phyloP scores from a whole-genome alignment of 495 filamentous ascomycete genomes.

The Halenospora varia region DNA sequence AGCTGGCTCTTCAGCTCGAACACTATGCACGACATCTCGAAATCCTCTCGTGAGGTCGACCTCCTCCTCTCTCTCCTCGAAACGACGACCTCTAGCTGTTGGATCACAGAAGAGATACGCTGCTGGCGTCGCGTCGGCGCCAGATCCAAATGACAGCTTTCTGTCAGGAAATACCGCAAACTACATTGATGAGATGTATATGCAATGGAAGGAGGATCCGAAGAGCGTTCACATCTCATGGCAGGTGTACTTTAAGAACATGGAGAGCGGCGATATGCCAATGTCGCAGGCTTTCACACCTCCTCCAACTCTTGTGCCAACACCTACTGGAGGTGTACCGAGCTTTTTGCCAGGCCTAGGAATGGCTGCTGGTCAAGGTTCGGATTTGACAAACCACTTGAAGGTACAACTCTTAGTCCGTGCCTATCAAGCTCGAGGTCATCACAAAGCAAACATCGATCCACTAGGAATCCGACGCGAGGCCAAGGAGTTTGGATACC shows the following conservation, averaged over 20 bases:
- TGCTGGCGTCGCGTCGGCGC: conserved; percentile 36
- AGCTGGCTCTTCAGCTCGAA: conserved; percentile 45
- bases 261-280: conserved; percentile 97
- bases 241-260: conserved; percentile 99
- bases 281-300: conserved; percentile 95
- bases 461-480: conserved; percentile 89
- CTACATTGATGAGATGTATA: conserved; percentile 99
- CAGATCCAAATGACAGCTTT: conserved; percentile 91
- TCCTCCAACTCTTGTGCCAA: conserved; percentile 84
- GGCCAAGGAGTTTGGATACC: conserved; percentile 80
- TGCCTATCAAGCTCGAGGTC: conserved; percentile 95
- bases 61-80: conserved; percentile 22
- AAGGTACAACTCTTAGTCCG: conserved; percentile 96
- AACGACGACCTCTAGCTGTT: conserved; percentile 47
- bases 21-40: conserved; percentile 43
- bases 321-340: conserved; percentile 73
- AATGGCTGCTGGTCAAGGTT: conserved; percentile 61
- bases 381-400: conserved; percentile 91
- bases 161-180: conserved; percentile 92
- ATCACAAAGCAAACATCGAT: conserved; percentile 97
- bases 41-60: conserved; percentile 31
- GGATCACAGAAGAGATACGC: conserved; percentile 44
- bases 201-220: conserved; percentile 93
- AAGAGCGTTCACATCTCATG: conserved; percentile 94
- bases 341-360: conserved; percentile 66